Evolutionary conservation across 805 yeast species (phyloP).

Genomic region (Teunomyces atbi): DNA sequence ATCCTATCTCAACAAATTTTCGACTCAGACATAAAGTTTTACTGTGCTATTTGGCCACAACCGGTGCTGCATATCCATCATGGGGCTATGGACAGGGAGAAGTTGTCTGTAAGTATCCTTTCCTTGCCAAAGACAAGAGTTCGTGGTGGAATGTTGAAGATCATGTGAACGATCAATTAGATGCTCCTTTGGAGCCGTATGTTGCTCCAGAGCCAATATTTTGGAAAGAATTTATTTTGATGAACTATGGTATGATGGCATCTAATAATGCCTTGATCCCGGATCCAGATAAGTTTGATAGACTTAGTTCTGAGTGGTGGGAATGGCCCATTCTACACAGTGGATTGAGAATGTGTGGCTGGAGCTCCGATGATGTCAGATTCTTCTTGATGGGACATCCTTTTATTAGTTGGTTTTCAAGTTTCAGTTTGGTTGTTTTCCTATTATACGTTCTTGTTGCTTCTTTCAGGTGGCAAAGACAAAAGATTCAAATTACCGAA

Average conservation of each 20-base stretch:
- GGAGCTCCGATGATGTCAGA: conserved; percentile 56
- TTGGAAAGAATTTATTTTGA: conserved; percentile 64
- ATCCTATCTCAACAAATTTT: conserved; percentile 75
- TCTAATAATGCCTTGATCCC: conserved; percentile 81
- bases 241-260: conserved; percentile 80
- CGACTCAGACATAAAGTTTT: conserved; percentile 60
- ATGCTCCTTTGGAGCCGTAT: conserved; percentile 27
- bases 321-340: conserved; percentile 73
- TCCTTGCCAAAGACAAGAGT: conserved; percentile 54
- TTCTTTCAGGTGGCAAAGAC: conserved; percentile 34
- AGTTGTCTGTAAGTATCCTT: conserved; percentile 61
- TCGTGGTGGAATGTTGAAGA: conserved; percentile 84
- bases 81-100: conserved; percentile 89
- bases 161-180: conserved; percentile 53
- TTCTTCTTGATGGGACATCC: conserved; percentile 75
- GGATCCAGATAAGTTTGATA: conserved; percentile 68
- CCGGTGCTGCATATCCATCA: conserved; percentile 65
- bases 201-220: conserved; percentile 48
- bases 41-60: conserved; percentile 77
- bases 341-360: conserved; percentile 76
- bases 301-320: conserved; percentile 75
- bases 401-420: conserved; percentile 63
- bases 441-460: conserved; percentile 17
- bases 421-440: conserved; percentile 23
- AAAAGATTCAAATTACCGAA: conserved; percentile 19